Conservation (phyloP, 2,329 filamentous ascomycete genomes). For the Trichoderma breve region DNA sequence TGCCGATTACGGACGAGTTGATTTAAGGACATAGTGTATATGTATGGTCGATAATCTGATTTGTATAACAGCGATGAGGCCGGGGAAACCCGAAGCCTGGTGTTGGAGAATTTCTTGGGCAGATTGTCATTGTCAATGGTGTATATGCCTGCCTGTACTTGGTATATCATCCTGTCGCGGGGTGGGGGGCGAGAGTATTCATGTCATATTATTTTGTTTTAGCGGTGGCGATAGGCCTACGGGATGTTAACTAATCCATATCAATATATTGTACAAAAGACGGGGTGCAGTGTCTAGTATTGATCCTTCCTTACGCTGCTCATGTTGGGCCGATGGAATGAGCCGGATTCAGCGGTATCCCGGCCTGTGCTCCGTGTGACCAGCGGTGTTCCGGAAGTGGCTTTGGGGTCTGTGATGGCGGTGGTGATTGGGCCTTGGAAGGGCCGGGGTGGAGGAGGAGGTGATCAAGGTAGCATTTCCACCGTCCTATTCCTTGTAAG, state of each 20-base stretch:
- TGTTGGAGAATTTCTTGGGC: not conserved
- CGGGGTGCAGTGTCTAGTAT: not conserved
- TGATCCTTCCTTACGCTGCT: not conserved
- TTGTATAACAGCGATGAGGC: constrained; percentile 7
- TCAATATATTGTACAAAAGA: not conserved
- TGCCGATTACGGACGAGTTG: constrained; percentile 32
- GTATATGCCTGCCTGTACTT: not conserved
- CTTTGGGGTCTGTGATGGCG: not conserved
- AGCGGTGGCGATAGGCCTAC: not conserved
- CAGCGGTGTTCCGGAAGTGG: not conserved
- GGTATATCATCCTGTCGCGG: not conserved
- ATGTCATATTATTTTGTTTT: not conserved
- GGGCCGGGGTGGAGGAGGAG: not conserved
- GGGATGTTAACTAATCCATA: not conserved
- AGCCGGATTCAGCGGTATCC: not conserved
- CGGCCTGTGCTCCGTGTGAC: not conserved
- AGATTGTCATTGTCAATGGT: constrained; percentile 1
- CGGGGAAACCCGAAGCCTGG: not conserved
- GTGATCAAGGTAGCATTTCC: not conserved
- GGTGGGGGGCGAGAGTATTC: not conserved
- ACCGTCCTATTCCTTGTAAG: not conserved
- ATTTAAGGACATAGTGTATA: constrained; percentile 22
- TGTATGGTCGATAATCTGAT: not conserved
- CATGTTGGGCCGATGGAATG: not conserved
- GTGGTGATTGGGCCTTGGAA: not conserved